Percentiles rank a stretch among this genome's conserved stretches.
These are phyloP conservation scores for Cryphonectria naterciae DNA, from an alignment of 2,329 filamentous ascomycete genomes.

Conservation along the genomic window DNA sequence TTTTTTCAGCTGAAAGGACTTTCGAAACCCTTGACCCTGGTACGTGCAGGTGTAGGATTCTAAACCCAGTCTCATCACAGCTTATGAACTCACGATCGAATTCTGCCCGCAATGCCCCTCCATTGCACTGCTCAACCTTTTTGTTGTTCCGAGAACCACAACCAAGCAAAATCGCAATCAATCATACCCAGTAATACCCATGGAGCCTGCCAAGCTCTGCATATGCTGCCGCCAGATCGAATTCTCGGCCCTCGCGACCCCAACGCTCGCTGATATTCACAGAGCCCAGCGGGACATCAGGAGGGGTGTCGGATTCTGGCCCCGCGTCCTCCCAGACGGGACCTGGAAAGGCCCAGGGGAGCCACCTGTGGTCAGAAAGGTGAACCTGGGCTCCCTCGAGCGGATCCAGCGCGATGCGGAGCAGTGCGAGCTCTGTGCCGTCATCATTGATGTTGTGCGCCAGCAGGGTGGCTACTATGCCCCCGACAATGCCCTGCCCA, in stretches of 20 bases:
- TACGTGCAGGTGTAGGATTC: not conserved
- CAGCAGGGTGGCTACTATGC: not conserved
- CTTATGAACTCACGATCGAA: not conserved
- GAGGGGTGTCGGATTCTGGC: not conserved
- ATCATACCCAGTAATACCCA: not conserved
- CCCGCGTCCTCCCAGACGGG: not conserved
- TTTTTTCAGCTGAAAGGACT: not conserved
- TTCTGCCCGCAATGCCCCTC: not conserved
- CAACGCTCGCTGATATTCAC: not conserved
- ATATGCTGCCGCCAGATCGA: not conserved
- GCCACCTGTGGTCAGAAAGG: not conserved
- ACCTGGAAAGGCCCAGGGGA: not conserved
- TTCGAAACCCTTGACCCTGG: not conserved
- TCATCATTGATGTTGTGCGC: not conserved
- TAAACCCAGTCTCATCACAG: not conserved
- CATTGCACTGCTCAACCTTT: not conserved
- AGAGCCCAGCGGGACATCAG: not conserved
- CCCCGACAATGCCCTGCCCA: not conserved
- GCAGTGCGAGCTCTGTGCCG: not conserved
- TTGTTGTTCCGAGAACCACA: not conserved
- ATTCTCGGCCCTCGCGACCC: slow-evolving; percentile 3
- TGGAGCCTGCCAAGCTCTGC: not conserved
- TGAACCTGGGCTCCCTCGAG: not conserved
- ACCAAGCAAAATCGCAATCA: not conserved
- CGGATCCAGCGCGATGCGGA: not conserved